A percentile compares a stretch with the other conserved stretches of the same genome.
phyloP scores from a whole-genome alignment of 2,329 filamentous ascomycete species.

The Cytospora mali region DNA sequence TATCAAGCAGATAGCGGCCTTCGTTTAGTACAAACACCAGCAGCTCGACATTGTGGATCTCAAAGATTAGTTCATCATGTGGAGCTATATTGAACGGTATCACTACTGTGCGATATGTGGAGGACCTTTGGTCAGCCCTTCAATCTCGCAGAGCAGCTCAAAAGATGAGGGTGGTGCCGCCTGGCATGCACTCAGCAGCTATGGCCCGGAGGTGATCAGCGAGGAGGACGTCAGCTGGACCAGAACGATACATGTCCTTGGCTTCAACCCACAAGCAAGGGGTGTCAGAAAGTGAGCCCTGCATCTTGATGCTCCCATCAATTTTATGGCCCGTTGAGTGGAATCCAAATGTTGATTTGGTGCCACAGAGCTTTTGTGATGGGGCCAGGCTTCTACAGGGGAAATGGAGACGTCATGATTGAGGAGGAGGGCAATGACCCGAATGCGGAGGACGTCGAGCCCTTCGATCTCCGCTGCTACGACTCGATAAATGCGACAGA shows the following conservation, averaged over 20 bases:
- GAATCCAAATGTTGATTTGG: no score
- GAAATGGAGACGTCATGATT: neutral
- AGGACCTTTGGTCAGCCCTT: neutral
- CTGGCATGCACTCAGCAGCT: neutral
- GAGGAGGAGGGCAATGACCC: conserved; percentile 8
- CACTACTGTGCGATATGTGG: conserved; percentile 20
- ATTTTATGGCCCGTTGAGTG: neutral
- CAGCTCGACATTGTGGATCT: neutral
- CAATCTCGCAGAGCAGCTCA: neutral
- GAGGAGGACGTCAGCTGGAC: conserved; percentile 1
- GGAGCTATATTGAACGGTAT: neutral
- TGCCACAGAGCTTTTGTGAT: neutral
- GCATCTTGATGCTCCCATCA: no score
- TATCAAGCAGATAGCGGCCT: neutral
- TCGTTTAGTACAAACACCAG: neutral
- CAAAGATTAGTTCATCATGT: neutral
- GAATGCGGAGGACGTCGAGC: neutral
- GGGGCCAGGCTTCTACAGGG: neutral
- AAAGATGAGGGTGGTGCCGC: neutral
- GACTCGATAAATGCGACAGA: neutral
- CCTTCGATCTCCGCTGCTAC: neutral
- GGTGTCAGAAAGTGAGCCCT: neutral
- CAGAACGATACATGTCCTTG: conserved; percentile 8
- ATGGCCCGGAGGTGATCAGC: conserved; percentile 10
- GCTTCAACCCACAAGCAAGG: neutral